Evolutionary conservation across 2,329 filamentous ascomycete species (phyloP), one percentile per base, ranked within the genome.

Genomic region (Ambrosiella beaveri): DNA sequence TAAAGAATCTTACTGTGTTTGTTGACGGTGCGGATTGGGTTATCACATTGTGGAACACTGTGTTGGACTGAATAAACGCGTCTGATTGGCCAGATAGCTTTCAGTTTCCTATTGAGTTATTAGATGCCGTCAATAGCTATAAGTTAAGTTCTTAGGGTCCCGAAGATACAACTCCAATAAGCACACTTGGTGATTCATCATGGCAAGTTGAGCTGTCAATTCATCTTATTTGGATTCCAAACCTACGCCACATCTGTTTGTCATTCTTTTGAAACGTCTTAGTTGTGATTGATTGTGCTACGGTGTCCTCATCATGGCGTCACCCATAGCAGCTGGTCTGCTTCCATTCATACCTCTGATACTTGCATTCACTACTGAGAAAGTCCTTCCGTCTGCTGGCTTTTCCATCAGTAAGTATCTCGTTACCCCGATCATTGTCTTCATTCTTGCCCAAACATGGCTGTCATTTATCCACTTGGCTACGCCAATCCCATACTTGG

Each of bases 401-500:
- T 37, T 56, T 13, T 47, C 44, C 9, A 49, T 27, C n/a, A 19
- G 44, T n/a, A 57, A 57, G 40, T 47, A 47, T 45, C 36, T 60
- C 6, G 41, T 49, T 3, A 19, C 37, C 2, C 53, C 53, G 7
- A 53, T 47, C 2, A 36, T 62, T 7, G 54, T 71, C 11, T 67
- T 66, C 17, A 11, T 68, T 7, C 59, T 68, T 0, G 65, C 65
- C 8, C 65, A 65, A 37, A 57, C 63, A 5, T 77, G 74, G 74
- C 65, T 73, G 1, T 64, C 64, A 1, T 62, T 69, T 3, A 71
- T 75, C 8, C 68, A 47, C n/a, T 13, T 5, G n/a, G 44, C 44
- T 13, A 47, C 44, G 44, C 73, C 76, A 2, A 72, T 77, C 58
- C 77, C 78, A 0, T 81, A 81, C 62, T 67, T 81, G 38, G 78